phyloP scores from a whole-genome alignment of 1,139 yeast species.

The Wickerhamomyces sp. region DNA sequence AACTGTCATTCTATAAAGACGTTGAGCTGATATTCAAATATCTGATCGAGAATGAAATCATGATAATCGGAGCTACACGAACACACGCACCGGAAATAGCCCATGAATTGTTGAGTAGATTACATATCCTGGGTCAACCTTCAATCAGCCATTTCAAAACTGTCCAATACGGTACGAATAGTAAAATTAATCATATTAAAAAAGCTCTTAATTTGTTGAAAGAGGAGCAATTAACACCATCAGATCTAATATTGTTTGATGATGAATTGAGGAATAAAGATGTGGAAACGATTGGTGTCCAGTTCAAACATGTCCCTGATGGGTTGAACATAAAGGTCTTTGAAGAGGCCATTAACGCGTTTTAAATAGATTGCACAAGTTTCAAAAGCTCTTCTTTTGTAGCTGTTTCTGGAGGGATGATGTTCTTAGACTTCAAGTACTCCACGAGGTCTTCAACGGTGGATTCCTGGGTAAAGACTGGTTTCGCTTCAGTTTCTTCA shows the following conservation, averaged over 20 bases:
- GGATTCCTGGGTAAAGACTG: conserved; percentile 29
- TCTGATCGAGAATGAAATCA: conserved; percentile 37
- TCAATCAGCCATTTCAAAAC: conserved; percentile 44
- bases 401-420: conserved; percentile 43
- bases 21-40: conserved; percentile 52
- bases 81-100: conserved; percentile 62
- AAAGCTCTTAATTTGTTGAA: conserved; percentile 39
- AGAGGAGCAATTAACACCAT: conserved; percentile 38
- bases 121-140: conserved; percentile 45
- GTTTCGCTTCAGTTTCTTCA: conserved; percentile 4
- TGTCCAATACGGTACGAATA: conserved; percentile 63
- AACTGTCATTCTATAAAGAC: conserved; percentile 51
- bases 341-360: conserved; percentile 37
- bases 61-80: conserved; percentile 61
- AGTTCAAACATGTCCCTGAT: conserved; percentile 47
- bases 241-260: conserved; percentile 60
- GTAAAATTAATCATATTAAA: conserved; percentile 56
- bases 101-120: conserved; percentile 42
- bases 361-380: conserved; percentile 41
- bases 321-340: conserved; percentile 39
- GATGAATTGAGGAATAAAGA: conserved; percentile 66
- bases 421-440: conserved; percentile 40
- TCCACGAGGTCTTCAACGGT: conserved; percentile 36
- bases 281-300: conserved; percentile 56
- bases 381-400: conserved; percentile 43